Evolutionary conservation across 2,329 filamentous ascomycete genomes (phyloP), one percentile per base, ranked within the genome.

Genomic region (Alternaria sp.): DNA sequence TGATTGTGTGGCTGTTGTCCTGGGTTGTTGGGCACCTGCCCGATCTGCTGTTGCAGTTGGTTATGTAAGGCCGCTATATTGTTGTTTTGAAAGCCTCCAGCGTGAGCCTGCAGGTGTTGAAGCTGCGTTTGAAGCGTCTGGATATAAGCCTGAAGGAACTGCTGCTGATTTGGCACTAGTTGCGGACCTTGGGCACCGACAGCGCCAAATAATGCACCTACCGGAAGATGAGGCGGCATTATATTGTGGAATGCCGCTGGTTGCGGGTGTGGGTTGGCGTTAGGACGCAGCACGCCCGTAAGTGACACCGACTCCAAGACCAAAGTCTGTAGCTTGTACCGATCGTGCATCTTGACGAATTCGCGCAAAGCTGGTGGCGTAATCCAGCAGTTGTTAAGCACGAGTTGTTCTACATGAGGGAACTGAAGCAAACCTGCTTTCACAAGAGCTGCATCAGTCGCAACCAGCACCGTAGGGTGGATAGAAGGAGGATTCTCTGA

Each of bases 331-430:
- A 92, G 76, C 3, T 76, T 81, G 8, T 78, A 74, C 6, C 79
- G 72, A 20, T 83, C 81, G 75, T 89, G 86, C 5, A 77, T 74
- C 3, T 80, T 79, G 61, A 89, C 79, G 55, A 89, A 82, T 11
- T 83, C 80, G 30, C 84, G 72, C 30, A 92, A 81, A 2, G 88
- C 82, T 44, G 85, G 81, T 0, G 90, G 89, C 3, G 86, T 85
- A 12, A 88, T 81, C 89, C 90, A 92, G 78, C 90, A 92, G 70
- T 92, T 92, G 68, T 87, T 87, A 9, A 92, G 80, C 0, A 86
- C 89, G 3, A 93, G 76, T 54, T 87, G 81, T 63, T 87, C 82
- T 23, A 92, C 76, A 69, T 87, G 77, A 4, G 86, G 87, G 47
- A 93, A 83, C 1, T 76, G 75, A n/a, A 89, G 73, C 6, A 89